Evolutionary conservation across 2,329 filamentous ascomycete species (phyloP).

Genomic region (Colletotrichum cordylinicola): DNA sequence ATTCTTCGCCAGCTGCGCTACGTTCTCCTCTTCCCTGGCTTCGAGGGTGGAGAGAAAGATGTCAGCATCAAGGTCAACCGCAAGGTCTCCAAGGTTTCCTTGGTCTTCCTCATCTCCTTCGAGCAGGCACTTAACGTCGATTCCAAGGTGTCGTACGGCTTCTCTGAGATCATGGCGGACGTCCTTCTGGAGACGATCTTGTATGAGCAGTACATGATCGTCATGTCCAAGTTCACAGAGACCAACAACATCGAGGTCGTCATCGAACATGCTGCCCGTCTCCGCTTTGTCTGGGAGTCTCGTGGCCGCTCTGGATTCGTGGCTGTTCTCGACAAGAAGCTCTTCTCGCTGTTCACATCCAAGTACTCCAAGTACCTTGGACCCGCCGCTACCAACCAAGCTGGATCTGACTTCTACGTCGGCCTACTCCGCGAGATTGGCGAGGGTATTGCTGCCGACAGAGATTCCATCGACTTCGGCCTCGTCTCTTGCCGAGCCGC

Average conservation of each 20-base stretch:
- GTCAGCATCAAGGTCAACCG: slow-evolving; percentile 42
- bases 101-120: slow-evolving; percentile 51
- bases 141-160: slow-evolving; percentile 33
- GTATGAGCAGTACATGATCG: slow-evolving; percentile 39
- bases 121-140: slow-evolving; percentile 44
- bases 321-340: slow-evolving; percentile 38
- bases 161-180: slow-evolving; percentile 47
- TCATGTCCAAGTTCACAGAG: slow-evolving; percentile 28
- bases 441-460: slow-evolving; percentile 32
- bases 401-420: slow-evolving; percentile 43
- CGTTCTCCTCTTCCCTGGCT: slow-evolving; percentile 53
- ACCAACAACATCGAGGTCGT: slow-evolving; percentile 32
- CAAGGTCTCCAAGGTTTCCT: slow-evolving; percentile 39
- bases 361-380: slow-evolving; percentile 33
- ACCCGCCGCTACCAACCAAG: slow-evolving; percentile 29
- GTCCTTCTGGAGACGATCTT: slow-evolving; percentile 42
- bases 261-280: slow-evolving; percentile 43
- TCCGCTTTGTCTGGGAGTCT: slow-evolving; percentile 38
- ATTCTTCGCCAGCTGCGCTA: slow-evolving; percentile 55
- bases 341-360: slow-evolving; percentile 43
- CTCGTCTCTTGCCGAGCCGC: slow-evolving; percentile 41
- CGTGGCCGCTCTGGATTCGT: slow-evolving; percentile 40
- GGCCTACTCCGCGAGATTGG: slow-evolving; percentile 44
- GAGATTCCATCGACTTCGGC: slow-evolving; percentile 38
- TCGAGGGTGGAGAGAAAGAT: slow-evolving; percentile 25